Base-by-base conservation (phyloP, 257 asterid species). In the Penstemon barbatus region DNA sequence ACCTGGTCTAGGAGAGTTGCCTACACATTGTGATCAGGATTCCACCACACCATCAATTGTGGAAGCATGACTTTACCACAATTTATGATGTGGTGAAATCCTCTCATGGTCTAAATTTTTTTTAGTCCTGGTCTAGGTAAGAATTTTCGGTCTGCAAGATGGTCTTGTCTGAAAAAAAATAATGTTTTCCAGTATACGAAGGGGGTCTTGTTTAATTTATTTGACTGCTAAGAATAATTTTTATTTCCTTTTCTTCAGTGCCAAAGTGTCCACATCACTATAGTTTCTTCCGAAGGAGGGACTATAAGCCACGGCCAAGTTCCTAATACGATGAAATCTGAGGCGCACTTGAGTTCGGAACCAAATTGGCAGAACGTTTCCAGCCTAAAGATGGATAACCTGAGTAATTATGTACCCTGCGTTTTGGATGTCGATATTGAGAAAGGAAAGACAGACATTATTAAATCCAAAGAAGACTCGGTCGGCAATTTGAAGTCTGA, bases 371-470 rank as follows among this genome's bases (percentile, higher is more conserved):
- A 65, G 65, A 79, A 57, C 61, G 76, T 66, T 19, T 61, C 79
- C 77, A 77, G 68, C 58, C 69, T 76, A 66, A 84, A 79, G 71
- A 80, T 75, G 76, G 92, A 80, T 67, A 74, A 74, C 59, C 62
- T 70, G 71, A 82, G 79, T 68, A 75, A 58, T 59, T 73, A 82
- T 69, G 82, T 74, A 40, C 74, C 86, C 39, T 73, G 78, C 68
- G 19, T 74, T 68, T 43, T 81, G 72, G 85, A 79, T 65, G 65
- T 79, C 12, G 96, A 86, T 71, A 71, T 86, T 59, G 98, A 89
- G 83, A 82, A 89, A 72, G 95, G 96, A 64, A 85, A 72, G 57
- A 65, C 78, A 51, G 92, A 89, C 61, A 33, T 58, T 69, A 79
- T 83, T 8, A 84, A 74, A 48, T 65, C 73, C 69, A 78, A 44